Evolutionary conservation across 352 stramenopile species (phyloP), one percentile per base, ranked within the genome.

Genomic region (Phytophthora capsici): DNA sequence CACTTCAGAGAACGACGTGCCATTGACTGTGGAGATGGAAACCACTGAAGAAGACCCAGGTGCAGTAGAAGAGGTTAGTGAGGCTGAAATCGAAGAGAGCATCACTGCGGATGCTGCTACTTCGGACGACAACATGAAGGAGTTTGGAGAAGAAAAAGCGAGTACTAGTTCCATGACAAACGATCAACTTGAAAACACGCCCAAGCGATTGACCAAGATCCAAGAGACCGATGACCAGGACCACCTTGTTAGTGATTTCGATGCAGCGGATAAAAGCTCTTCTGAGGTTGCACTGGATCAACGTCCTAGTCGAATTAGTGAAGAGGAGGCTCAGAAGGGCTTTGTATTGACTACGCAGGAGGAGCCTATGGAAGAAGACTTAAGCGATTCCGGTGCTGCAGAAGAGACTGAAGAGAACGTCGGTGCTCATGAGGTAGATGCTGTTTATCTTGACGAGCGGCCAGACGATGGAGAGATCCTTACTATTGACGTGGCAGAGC

Each of bases 61-160:
- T 38, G 17, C 13, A 3, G 28, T 57, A 8, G 46, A 58, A 30
- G 61, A 59, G 53, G 51, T 59, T 13, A 50, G 16, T 5, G 61
- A 52, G 26, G 12, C 3, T 38, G 43, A 57, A 37, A n/a, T 12
- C n/a, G 4, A 26, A 50, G 30, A 30, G 1, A 20, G n/a, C 22
- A 32, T 17, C 23, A 25, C 8, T 20, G 36, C 36, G 20, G 36
- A n/a, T 41, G 4, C 36, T 41, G 16, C n/a, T 20, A 1, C 36
- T 41, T n/a, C 14, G 14, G 6, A 41, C 14, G 36, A 20, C 14
- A 9, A 14, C 2, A 4, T n/a, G n/a, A n/a, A 13, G 8, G 28
- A 46, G 14, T 4, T 7, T 10, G 17, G 0, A 19, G 17, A 8
- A 40, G 51, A 19, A 37, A 49, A 1, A 2, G 16, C 25, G 23